Conservation (phyloP, 2,329 filamentous ascomycete genomes). For the Pseudogymnoascus sp. region DNA sequence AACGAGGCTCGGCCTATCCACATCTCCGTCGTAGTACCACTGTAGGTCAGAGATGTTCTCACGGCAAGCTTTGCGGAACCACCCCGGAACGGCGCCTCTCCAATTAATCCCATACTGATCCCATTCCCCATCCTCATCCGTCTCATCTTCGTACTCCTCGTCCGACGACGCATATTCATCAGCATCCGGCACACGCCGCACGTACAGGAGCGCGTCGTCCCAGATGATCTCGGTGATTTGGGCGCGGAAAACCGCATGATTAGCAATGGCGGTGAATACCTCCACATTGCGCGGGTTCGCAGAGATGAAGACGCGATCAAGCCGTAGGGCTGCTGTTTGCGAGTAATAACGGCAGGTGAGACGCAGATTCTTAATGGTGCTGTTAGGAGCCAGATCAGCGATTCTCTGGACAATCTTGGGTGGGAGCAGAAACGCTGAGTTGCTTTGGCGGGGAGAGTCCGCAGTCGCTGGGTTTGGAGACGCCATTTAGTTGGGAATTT, state of each 20-base stretch:
- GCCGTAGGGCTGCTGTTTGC: conserved; percentile 19
- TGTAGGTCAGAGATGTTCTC: not conserved
- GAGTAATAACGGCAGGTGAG: conserved; percentile 19
- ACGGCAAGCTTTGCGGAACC: not conserved
- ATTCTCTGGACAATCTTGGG: conserved; percentile 12
- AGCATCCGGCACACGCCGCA: not conserved
- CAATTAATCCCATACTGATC: not conserved
- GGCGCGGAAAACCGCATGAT: conserved; percentile 29
- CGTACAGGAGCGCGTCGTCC: conserved; percentile 26
- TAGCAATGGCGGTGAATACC: conserved; percentile 32
- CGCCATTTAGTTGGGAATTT: not conserved
- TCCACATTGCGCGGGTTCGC: conserved; percentile 34
- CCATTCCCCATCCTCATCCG: not conserved
- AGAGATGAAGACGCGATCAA: conserved; percentile 34
- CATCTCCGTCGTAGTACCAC: accelerated
- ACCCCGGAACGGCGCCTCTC: not conserved
- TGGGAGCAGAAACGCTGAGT: not conserved
- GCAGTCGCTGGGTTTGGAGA: not conserved
- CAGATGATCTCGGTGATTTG: conserved; percentile 34
- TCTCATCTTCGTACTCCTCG: not conserved
- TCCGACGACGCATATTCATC: not conserved
- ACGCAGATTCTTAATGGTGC: conserved; percentile 25
- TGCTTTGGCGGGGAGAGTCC: not conserved
- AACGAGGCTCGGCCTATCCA: not conserved
- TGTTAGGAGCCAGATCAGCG: conserved; percentile 18